phyloP scores from a whole-genome alignment of 2,329 filamentous ascomycete genomes.

The Endothia cerciana region DNA sequence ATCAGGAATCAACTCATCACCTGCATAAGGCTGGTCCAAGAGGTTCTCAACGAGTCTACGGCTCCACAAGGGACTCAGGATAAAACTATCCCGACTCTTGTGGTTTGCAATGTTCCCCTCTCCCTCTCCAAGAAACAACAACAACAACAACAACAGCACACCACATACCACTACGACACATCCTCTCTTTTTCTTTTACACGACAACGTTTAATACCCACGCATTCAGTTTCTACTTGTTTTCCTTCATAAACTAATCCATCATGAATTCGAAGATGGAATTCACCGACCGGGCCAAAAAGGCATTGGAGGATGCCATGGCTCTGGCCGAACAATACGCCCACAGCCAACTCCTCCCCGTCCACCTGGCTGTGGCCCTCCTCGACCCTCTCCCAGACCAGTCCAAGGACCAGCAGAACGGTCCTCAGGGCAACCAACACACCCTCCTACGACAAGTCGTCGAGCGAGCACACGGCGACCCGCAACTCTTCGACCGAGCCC shows the following conservation, averaged over 20 bases:
- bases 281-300: slow-evolving; percentile 94
- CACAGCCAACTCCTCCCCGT: slow-evolving; percentile 90
- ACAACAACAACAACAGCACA: slow-evolving; percentile 4
- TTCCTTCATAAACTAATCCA: slow-evolving; percentile 36
- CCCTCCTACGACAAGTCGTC: slow-evolving; percentile 93
- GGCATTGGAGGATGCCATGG: slow-evolving; percentile 86
- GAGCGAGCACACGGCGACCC: slow-evolving; percentile 92
- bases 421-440: slow-evolving; percentile 63
- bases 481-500: slow-evolving; percentile 81
- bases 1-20: slow-evolving; percentile 13
- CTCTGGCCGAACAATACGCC: slow-evolving; percentile 83
- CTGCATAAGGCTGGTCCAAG: slow-evolving; percentile 14
- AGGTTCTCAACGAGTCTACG: slow-evolving; percentile 18
- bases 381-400: slow-evolving; percentile 74
- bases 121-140: slow-evolving; percentile 4
- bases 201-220: slow-evolving; percentile 14
- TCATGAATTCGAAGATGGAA: slow-evolving; percentile 78
- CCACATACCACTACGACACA: not conserved
- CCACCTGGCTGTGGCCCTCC: slow-evolving; percentile 82
- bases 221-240: slow-evolving; percentile 5
- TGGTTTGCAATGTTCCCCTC: not conserved
- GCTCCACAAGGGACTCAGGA: slow-evolving; percentile 23
- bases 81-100: slow-evolving; percentile 19
- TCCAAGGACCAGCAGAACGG: slow-evolving; percentile 84
- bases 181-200: not conserved